Conservation (phyloP, 2,329 filamentous ascomycete genomes). For the Colletotrichum sp. region DNA sequence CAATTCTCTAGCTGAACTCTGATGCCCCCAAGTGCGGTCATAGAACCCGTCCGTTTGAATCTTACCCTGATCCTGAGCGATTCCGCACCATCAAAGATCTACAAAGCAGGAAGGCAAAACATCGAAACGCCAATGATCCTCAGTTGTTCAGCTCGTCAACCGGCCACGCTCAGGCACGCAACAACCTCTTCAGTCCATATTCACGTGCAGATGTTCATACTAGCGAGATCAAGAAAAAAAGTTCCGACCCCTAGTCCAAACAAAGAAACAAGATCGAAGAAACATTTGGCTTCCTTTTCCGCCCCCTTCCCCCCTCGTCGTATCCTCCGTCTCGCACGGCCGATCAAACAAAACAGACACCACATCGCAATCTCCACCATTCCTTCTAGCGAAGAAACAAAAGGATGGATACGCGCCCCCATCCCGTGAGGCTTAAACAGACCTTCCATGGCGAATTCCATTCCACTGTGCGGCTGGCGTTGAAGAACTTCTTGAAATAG, state of each 20-base stretch:
- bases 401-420: neutral
- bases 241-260: neutral
- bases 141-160: neutral
- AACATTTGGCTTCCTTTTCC: neutral
- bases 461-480: neutral
- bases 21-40: neutral
- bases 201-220: neutral
- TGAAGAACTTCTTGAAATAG: neutral
- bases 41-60: neutral
- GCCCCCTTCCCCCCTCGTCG: neutral
- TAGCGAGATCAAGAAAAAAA: neutral
- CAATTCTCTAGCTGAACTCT: neutral
- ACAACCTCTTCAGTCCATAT: neutral
- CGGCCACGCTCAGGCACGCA: conserved; percentile 3
- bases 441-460: neutral
- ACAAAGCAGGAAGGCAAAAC: neutral
- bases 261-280: neutral
- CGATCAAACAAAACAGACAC: neutral
- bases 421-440: neutral
- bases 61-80: neutral
- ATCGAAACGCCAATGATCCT: neutral
- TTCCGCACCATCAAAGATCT: neutral
- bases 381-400: neutral
- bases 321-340: neutral
- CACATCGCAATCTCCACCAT: neutral